phyloP scores from a whole-genome alignment of 78 protist genomes.

The Isochrysis galbana region DNA sequence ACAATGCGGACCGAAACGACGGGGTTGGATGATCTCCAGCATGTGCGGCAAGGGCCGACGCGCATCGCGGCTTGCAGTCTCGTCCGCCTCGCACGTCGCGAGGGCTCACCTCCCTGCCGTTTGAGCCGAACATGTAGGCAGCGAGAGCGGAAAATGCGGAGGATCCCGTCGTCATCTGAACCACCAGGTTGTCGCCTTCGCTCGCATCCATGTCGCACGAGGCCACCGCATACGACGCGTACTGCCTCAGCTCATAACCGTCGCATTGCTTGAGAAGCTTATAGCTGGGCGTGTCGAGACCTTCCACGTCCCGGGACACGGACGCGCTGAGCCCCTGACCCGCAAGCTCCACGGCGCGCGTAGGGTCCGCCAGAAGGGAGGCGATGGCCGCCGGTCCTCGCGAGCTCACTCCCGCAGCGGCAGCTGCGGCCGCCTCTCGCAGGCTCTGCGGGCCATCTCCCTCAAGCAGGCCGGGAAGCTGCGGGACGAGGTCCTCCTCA shows the following conservation, averaged over 20 bases:
- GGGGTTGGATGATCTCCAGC: too few species aligned
- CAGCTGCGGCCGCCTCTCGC: not conserved
- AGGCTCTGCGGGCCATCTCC: not conserved
- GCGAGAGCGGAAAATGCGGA: not conserved
- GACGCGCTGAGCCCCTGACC: not conserved
- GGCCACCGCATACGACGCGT: not conserved
- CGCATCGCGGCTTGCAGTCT: too few species aligned
- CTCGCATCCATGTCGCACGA: not conserved
- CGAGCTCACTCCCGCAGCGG: not conserved
- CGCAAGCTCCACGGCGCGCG: not conserved
- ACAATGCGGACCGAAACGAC: too few species aligned
- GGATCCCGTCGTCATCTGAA: not conserved
- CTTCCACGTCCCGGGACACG: too few species aligned
- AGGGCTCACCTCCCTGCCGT: too few species aligned
- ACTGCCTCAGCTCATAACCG: not conserved
- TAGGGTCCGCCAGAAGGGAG: not conserved
- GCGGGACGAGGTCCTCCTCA: not conserved
- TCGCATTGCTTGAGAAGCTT: not conserved
- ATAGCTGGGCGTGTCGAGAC: not conserved
- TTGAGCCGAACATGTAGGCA: not conserved
- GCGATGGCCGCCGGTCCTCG: not conserved
- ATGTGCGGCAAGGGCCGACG: too few species aligned
- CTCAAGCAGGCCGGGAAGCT: not conserved
- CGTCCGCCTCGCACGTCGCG: too few species aligned
- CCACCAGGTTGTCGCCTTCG: not conserved